These are phyloP conservation scores for Heritiera littoralis DNA, from an alignment of 345 rosid genomes.

Conservation along the genomic window DNA sequence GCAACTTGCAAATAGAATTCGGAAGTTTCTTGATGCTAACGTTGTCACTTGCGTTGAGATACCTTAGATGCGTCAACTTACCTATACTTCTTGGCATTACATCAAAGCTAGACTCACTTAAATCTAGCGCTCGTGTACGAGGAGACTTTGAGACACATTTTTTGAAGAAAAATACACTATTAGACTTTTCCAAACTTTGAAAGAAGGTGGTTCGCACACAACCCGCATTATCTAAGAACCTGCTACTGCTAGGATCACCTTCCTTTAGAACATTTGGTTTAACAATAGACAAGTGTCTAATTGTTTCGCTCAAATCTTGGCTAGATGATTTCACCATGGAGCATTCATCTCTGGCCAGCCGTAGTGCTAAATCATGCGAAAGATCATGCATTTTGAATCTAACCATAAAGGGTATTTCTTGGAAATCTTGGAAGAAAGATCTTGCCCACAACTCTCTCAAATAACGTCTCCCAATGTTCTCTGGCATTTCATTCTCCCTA, in stretches of 20 bases:
- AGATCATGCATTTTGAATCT: neutral
- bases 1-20: neutral
- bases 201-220: neutral
- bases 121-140: neutral
- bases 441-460: neutral
- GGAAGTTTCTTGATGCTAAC: neutral
- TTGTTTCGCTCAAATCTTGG: neutral
- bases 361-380: neutral
- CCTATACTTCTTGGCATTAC: neutral
- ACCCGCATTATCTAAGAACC: neutral
- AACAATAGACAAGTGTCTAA: neutral
- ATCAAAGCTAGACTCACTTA: neutral
- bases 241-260: neutral
- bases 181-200: neutral
- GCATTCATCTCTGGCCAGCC: neutral
- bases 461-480: neutral
- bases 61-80: neutral
- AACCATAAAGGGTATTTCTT: neutral
- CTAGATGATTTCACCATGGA: neutral
- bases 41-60: neutral
- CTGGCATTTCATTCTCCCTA: neutral
- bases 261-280: neutral
- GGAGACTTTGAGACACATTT: neutral
- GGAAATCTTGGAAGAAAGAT: constrained; percentile 12
- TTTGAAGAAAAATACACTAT: neutral